phyloP scores from a whole-genome alignment of 2,329 filamentous ascomycete genomes.

The Fusarium pseudocircinatum region DNA sequence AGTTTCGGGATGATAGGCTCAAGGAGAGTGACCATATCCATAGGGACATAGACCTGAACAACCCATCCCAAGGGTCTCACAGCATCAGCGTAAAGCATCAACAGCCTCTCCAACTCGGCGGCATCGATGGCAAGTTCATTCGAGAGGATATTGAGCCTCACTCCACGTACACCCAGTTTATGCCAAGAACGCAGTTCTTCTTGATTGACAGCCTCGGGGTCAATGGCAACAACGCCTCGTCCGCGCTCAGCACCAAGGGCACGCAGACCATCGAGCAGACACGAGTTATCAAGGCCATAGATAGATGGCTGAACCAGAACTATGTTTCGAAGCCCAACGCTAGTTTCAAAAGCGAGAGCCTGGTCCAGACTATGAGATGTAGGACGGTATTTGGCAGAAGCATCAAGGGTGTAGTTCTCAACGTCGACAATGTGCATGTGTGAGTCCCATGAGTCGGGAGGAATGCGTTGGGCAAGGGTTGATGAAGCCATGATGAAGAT shows the following conservation, averaged over 20 bases:
- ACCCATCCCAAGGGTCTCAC: constrained; percentile 64
- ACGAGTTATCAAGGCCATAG: constrained; percentile 69
- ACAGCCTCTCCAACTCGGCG: constrained; percentile 51
- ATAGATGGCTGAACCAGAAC: constrained; percentile 71
- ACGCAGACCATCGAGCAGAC: constrained; percentile 63
- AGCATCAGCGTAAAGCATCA: constrained; percentile 60
- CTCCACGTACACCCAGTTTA: constrained; percentile 64
- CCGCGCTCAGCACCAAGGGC: constrained; percentile 59
- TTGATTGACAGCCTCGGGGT: constrained; percentile 53
- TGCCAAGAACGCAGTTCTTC: constrained; percentile 63
- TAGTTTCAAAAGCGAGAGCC: constrained; percentile 60
- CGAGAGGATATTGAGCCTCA: constrained; percentile 68
- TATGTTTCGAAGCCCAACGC: constrained; percentile 62
- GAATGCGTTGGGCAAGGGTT: constrained; percentile 44
- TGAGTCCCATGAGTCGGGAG: constrained; percentile 64
- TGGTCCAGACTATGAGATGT: constrained; percentile 59
- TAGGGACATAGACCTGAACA: constrained; percentile 66
- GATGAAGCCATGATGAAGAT: constrained; percentile 10
- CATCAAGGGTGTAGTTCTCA: constrained; percentile 57
- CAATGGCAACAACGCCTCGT: constrained; percentile 66
- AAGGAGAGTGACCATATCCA: constrained; percentile 60
- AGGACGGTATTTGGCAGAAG: constrained; percentile 62
- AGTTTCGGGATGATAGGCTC: constrained; percentile 59
- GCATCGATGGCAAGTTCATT: constrained; percentile 54
- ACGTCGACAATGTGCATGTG: constrained; percentile 73